A percentile compares a stretch with the other conserved stretches of the same genome.
Evolutionary conservation across 2,329 filamentous ascomycete genomes (phyloP).

Genomic region (Didymellaceae sp.): DNA sequence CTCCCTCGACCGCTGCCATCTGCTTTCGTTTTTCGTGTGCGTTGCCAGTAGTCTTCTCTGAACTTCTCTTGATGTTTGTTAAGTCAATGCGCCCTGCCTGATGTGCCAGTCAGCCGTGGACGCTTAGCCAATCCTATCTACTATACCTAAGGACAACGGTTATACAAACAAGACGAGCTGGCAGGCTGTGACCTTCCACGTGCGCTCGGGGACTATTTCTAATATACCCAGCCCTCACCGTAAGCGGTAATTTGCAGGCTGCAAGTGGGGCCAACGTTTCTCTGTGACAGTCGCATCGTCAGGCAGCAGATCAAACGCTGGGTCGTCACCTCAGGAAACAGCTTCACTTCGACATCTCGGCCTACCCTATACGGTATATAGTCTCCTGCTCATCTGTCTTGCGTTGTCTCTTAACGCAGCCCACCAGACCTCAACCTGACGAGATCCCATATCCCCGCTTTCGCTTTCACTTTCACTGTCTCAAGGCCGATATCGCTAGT

Average conservation of each 20-base stretch:
- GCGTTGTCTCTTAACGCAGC: conserved; percentile 23
- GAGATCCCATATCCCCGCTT: not conserved
- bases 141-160: no score
- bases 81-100: no score
- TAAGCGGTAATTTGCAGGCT: not conserved
- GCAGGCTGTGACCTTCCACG: not conserved
- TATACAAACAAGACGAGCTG: no score
- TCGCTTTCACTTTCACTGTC: conserved; percentile 1
- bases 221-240: no score
- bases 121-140: no score
- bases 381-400: conserved; percentile 34
- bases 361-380: conserved; percentile 20
- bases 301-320: conserved; percentile 29
- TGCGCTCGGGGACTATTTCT: no score
- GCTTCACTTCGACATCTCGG: conserved; percentile 26
- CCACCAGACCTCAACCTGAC: conserved; percentile 1
- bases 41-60: no score
- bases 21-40: no score
- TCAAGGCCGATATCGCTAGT: no score
- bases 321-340: conserved; percentile 21
- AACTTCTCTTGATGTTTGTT: no score
- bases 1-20: no score
- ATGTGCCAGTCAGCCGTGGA: no score
- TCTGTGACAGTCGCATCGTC: conserved; percentile 12
- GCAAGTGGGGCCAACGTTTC: conserved; percentile 5